Evolutionary conservation across 2,329 filamentous ascomycete genomes (phyloP), one percentile per base, ranked within the genome.

Genomic region (Colletotrichum sp.): DNA sequence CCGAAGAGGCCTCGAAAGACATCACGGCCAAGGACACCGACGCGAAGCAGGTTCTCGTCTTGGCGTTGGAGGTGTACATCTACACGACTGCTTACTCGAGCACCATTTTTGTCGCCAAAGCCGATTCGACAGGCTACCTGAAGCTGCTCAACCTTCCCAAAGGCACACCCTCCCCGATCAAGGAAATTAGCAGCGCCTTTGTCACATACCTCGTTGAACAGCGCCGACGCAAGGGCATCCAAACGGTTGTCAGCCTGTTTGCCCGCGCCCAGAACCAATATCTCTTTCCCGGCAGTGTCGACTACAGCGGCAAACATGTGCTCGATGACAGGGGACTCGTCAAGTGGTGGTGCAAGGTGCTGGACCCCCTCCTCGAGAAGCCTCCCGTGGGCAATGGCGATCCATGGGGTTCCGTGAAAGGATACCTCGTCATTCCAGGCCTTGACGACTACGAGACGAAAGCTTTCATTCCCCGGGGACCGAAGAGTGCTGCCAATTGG

Each of bases 41-140:
- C 5, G 77, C 80, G 6, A 84, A 82, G 22, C 89, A 92, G 77
- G 89, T 98, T 2, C 86, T 98, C 8, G 89, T 96, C 10, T 93
- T 98, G 75, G 96, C 94, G 18, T 90, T 99, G 77, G 97, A 99
- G 83, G 89, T 98, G 68, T 90, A 97, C 80, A 91, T 99, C 76
- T 99, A 98, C 85, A 94, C 93, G 1, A 98, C 96, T 0, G 90
- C 91, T 62, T 90, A 91, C 80, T 91, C 95, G 28, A 98, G 94
- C 2, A 98, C 95, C 6, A 90, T 99, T 70, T 99, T 99, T 83
- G 94, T 99, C 28, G 96, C 96, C 78, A 99, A 99, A 85, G 97
- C 97, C 65, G 97, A 99, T 86, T 98, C 97, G 12, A 98, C 96
- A 0, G 97, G 98, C 28, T 98, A 95, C 82, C 86, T 98, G 12